Evolutionary conservation across 2,329 filamentous ascomycete species (phyloP).

Genomic region (Pleoardoris graminearum): DNA sequence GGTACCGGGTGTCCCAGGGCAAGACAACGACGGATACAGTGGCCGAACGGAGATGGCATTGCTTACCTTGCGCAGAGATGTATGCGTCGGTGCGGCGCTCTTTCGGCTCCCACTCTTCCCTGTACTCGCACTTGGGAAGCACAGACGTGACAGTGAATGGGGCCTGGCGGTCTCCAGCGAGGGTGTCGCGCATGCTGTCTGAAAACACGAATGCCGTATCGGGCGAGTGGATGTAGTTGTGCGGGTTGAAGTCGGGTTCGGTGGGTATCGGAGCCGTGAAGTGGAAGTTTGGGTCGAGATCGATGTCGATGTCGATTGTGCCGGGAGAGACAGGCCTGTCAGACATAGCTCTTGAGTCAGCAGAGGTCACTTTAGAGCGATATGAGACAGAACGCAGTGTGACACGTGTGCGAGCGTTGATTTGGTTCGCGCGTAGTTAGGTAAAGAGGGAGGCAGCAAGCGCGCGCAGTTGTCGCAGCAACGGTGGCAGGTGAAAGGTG

Average conservation of each 20-base stretch:
- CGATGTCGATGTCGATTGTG: background rate
- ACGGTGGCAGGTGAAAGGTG: background rate
- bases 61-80: slow-evolving; percentile 19
- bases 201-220: too few relatives aligned
- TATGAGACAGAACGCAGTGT: background rate
- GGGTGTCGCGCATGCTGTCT: too few relatives aligned
- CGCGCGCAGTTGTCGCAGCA: background rate
- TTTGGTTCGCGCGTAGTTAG: too few relatives aligned
- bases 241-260: too few relatives aligned
- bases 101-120: slow-evolving; percentile 20
- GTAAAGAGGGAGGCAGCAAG: background rate
- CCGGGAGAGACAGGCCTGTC: background rate
- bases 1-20: background rate
- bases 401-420: too few relatives aligned
- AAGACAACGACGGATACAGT: background rate
- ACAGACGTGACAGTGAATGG: slow-evolving; percentile 9
- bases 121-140: slow-evolving; percentile 21
- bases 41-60: background rate
- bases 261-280: background rate
- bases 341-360: background rate
- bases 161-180: background rate
- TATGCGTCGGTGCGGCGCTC: slow-evolving; percentile 19
- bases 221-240: too few relatives aligned
- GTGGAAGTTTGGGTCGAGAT: background rate
- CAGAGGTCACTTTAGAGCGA: background rate